Evolutionary conservation across 768 basidiomycete genomes (phyloP), one percentile per base, ranked within the genome.

Genomic region (Austroboletus eburneus): DNA sequence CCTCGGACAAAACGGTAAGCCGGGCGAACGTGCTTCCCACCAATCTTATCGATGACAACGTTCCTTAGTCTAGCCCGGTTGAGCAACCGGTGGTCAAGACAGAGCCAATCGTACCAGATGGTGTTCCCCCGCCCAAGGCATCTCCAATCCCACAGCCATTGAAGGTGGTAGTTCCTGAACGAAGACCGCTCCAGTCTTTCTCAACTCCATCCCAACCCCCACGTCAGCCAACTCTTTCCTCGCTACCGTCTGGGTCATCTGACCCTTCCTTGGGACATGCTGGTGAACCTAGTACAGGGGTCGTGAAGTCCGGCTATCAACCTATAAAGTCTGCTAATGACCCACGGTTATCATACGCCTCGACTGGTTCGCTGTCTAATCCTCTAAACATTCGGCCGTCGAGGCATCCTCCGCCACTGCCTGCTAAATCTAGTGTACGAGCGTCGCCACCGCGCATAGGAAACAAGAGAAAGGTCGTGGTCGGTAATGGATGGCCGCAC

Each of bases 351-450:
- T 70, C 68, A 2, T 70, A 68, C 49, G 70, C 74, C 27, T 56
- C 71, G n/a, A 54, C 65, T 7, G 73, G 72, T 10, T 69, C 77
- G 9, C 57, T 70, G 21, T 72, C 68, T 1, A 83, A 83, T 57
- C 79, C 80, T 20, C 60, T 83, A 33, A 71, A 69, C 39, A 82
- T 83, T 43, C 69, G 72, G 21, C 78, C 81, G 13, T 76, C 80
- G 13, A 55, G 57, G 39, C 42, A 39, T 25, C 40, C 49, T n/a
- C 63, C 46, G 7, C 50, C 43, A 4, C 45, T 25, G 18, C 41
- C 52, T n/a, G 34, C 34, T 2, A 62, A 56, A 39, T 1, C 40
- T 23, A 17, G 4, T 42, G 13, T 37, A 2, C 62, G 50, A 30
- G 24, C n/a, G 30, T 39, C 49, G 3, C 12, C 62, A 5, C 62